Base-by-base conservation (phyloP, 1,284 basidiomycete species). In the Ceratobasidium sp. region DNA sequence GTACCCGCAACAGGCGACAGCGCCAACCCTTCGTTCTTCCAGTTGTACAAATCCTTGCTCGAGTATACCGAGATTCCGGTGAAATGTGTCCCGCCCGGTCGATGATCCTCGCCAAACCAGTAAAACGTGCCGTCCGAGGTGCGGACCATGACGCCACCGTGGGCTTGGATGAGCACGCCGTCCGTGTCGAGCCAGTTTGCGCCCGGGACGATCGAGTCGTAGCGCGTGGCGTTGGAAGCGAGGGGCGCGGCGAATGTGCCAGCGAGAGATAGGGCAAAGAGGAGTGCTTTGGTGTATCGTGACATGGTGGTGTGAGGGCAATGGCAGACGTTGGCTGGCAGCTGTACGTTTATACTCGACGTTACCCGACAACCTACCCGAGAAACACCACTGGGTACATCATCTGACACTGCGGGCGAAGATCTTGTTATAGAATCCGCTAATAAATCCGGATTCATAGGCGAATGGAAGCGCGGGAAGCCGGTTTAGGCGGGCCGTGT, bases 101-200 rank as follows among this genome's bases (percentile, higher is more conserved):
- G 53, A 61, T 71, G 31, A 41, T 71, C 71, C 48, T 69, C 54
- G 49, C 77, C 77, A 63, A 78, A 77, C 78, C 78, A 78, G 54
- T 77, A 79, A 61, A 76, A 79, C 9, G 66, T 77, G 14, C 62
- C 77, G 22, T 77, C 75, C 27, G 68, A 51, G 58, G 76, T 65
- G n/a, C 69, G 56, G 19, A 77, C 73, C 43, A 79, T 76, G 2
- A 66, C 74, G 29, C 78, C 78, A 5, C 75, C 78, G 51, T 78
- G 78, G 24, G 75, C 76, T 43, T 74, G 65, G 43, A 79, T 76
- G 37, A 78, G 53, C 27, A 76, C 76, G 6, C 77, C 78, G 27
- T 76, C 75, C 8, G 78, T 79, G 64, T 79, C 78, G 34, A 69
- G 73, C 78, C 78, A 79, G n/a, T 72, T 56, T 13, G 76, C 78